These are phyloP conservation scores for Kentomonas sorsogonicus DNA, from an alignment of 208 protist species.

Conservation along the genomic window DNA sequence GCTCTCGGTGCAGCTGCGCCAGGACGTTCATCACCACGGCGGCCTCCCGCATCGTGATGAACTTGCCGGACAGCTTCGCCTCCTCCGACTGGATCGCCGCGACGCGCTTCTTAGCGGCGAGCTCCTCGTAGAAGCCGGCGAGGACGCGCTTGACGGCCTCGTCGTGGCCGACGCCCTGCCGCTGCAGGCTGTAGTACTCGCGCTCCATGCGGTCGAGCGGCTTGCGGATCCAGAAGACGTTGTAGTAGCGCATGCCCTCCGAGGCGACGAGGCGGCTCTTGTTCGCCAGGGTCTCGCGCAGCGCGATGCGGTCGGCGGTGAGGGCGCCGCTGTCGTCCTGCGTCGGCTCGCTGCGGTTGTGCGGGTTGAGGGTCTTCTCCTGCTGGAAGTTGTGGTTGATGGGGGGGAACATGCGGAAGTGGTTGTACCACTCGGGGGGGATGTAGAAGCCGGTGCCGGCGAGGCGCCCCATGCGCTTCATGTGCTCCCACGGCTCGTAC, in stretches of 20 bases:
- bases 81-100: conserved; percentile 85
- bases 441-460: conserved; percentile 91
- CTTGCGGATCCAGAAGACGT: conserved; percentile 90
- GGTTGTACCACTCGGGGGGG: conserved; percentile 88
- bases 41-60: conserved; percentile 88
- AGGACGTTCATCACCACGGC: conserved; percentile 80
- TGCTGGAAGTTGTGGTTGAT: conserved; percentile 87
- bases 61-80: conserved; percentile 83
- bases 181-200: conserved; percentile 77
- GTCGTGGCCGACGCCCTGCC: conserved; percentile 60
- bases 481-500: conserved; percentile 89
- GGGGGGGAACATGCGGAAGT: conserved; percentile 91
- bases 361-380: conserved; percentile 86
- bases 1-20: conserved; percentile 76
- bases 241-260: conserved; percentile 90
- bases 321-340: conserved; percentile 58
- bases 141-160: conserved; percentile 77
- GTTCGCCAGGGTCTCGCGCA: conserved; percentile 76
- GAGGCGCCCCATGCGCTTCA: conserved; percentile 84
- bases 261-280: conserved; percentile 81
- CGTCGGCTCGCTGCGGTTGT: conserved; percentile 69
- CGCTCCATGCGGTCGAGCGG: conserved; percentile 89
- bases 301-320: conserved; percentile 48
- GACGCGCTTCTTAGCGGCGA: conserved; percentile 80
- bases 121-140: conserved; percentile 69